Conservation (phyloP, 116 monocot genomes). For the Dioscorea cayenensis region DNA sequence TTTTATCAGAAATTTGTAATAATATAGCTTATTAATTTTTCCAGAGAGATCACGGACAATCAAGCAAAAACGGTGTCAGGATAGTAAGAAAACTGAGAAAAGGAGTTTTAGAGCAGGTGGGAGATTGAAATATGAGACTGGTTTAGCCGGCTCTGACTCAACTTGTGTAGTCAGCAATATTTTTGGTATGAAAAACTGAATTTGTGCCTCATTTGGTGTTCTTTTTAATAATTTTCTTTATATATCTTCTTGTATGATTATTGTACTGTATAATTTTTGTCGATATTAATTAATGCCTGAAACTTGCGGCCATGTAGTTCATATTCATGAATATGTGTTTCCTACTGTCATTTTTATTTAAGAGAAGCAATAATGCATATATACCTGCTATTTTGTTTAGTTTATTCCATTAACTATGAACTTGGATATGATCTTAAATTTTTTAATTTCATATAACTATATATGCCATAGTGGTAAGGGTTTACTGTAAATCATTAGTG, state of each 20-base stretch:
- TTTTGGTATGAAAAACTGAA: slow-evolving; percentile 31
- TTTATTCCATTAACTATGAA: too few relatives aligned
- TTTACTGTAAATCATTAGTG: too few relatives aligned
- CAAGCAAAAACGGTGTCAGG: slow-evolving; percentile 40
- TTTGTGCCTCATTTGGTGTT: background rate
- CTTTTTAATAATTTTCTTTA: background rate
- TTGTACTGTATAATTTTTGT: background rate
- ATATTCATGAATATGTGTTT: too few relatives aligned
- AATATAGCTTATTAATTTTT: slow-evolving; percentile 2
- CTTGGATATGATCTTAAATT: too few relatives aligned
- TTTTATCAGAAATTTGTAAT: background rate
- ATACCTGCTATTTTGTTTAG: too few relatives aligned
- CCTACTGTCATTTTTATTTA: too few relatives aligned
- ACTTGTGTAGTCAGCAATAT: slow-evolving; percentile 35
- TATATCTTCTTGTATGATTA: background rate
- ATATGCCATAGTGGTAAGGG: too few relatives aligned
- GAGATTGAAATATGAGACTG: slow-evolving; percentile 50
- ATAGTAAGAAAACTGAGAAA: slow-evolving; percentile 49
- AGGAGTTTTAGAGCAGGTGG: slow-evolving; percentile 25
- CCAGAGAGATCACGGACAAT: slow-evolving; percentile 40
- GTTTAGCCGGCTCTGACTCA: slow-evolving; percentile 33
- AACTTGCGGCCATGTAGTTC: too few relatives aligned
- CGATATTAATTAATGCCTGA: background rate
- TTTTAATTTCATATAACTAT: too few relatives aligned
- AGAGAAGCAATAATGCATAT: too few relatives aligned